Percentiles rank a stretch among this genome's conserved stretches.
Conservation (phyloP, 192 early-diverging fungal species). For the Gaertneriomyces sp. region DNA sequence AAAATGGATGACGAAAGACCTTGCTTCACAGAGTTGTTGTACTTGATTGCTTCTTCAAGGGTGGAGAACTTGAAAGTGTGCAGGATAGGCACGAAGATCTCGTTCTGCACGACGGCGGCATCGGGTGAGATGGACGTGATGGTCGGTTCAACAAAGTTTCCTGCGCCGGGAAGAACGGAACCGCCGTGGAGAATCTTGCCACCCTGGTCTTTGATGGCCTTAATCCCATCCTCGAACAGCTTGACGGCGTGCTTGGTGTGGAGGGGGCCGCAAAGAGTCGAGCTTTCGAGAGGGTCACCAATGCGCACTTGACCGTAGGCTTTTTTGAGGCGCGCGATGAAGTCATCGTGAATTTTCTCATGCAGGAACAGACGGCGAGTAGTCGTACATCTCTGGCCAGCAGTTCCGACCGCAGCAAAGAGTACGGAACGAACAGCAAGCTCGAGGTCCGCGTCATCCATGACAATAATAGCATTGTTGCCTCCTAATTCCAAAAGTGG, state of each 20-base stretch:
- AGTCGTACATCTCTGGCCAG: conserved; percentile 94
- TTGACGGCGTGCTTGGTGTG: conserved; percentile 83
- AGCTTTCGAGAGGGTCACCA: conserved; percentile 75
- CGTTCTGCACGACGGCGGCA: conserved; percentile 81
- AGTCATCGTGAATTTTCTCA: conserved; percentile 78
- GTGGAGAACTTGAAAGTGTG: conserved; percentile 75
- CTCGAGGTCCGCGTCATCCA: conserved; percentile 86
- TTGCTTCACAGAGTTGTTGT: conserved; percentile 88
- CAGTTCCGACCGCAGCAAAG: conserved; percentile 94
- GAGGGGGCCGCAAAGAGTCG: conserved; percentile 82
- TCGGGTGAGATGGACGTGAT: conserved; percentile 75
- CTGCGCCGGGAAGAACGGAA: conserved; percentile 61
- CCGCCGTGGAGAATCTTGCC: conserved; percentile 86
- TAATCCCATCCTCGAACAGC: conserved; percentile 69
- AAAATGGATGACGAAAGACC: conserved; percentile 84
- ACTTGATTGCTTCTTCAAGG: conserved; percentile 79
- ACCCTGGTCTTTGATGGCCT: conserved; percentile 75
- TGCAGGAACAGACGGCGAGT: conserved; percentile 88
- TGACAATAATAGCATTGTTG: conserved; percentile 90
- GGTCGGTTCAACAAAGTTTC: conserved; percentile 92
- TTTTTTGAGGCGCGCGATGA: conserved; percentile 71
- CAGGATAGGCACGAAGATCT: conserved; percentile 93
- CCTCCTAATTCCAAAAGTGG: conserved; percentile 87
- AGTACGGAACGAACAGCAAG: conserved; percentile 79
- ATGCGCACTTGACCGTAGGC: conserved; percentile 85